Evolutionary conservation across 306 rosid genomes (phyloP).

Genomic region (Hippophae gyantsensis): DNA sequence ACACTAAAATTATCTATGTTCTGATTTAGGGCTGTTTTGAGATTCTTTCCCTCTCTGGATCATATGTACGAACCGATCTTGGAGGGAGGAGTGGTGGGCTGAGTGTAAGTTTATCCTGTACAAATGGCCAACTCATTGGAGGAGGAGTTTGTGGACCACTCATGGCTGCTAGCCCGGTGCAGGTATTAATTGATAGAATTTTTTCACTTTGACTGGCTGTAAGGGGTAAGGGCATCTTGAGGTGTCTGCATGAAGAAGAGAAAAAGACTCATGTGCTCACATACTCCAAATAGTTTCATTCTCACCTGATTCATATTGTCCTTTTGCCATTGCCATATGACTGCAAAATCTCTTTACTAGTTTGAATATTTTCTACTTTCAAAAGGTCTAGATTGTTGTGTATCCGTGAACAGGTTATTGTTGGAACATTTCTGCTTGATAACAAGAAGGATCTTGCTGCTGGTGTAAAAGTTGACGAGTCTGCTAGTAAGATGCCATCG

Average conservation of each 20-base stretch:
- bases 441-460: conserved; percentile 47
- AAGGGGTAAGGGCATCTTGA: conserved; percentile 1
- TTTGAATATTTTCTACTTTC: no score
- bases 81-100: conserved; percentile 78
- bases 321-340: background rate
- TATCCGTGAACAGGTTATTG: conserved; percentile 51
- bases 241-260: background rate
- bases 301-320: background rate
- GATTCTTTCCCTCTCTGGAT: conserved; percentile 81
- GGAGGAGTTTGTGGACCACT: conserved; percentile 96
- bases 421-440: conserved; percentile 70
- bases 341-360: no score
- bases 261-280: background rate
- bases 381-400: background rate
- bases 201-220: background rate
- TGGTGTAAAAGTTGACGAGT: conserved; percentile 53
- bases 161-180: conserved; percentile 90
- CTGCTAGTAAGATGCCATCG: conserved; percentile 59
- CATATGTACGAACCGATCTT: conserved; percentile 65
- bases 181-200: conserved; percentile 40
- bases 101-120: conserved; percentile 69
- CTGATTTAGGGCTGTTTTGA: conserved; percentile 74
- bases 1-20: conserved; percentile 20
- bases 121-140: conserved; percentile 88
- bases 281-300: no score